These are phyloP conservation scores for Leishmania braziliensis DNA, from an alignment of 208 protist genomes.

Conservation along the genomic window DNA sequence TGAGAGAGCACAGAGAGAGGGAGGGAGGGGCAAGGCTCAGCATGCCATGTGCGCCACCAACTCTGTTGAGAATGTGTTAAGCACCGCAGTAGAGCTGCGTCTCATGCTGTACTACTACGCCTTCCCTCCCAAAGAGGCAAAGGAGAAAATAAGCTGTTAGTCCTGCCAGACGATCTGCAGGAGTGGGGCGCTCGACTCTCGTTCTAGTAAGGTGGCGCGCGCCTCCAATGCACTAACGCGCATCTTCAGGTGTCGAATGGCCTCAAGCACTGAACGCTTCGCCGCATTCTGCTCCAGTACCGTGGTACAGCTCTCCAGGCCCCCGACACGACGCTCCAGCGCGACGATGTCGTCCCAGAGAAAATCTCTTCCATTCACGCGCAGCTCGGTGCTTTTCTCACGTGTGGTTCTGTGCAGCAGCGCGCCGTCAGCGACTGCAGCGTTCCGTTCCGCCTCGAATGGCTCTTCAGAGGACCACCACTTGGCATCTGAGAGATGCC, in stretches of 20 bases:
- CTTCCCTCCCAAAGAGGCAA: neutral
- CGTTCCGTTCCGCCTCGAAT: too few species aligned
- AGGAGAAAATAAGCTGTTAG: neutral
- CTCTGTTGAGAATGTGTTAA: neutral
- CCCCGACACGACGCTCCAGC: slow-evolving; percentile 1
- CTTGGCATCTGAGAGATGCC: neutral
- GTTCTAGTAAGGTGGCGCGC: slow-evolving; percentile 11
- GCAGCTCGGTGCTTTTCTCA: neutral
- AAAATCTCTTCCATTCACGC: neutral
- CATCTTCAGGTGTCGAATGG: slow-evolving; percentile 4
- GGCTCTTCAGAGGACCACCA: neutral
- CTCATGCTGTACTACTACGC: neutral
- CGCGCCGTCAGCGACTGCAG: neutral
- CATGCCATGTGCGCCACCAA: neutral
- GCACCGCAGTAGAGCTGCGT: neutral
- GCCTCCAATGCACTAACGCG: slow-evolving; percentile 13
- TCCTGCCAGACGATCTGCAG: neutral
- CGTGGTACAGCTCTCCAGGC: slow-evolving; percentile 15
- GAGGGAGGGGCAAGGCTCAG: neutral
- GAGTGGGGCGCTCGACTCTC: neutral
- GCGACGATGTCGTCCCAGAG: neutral
- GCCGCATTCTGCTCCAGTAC: slow-evolving; percentile 10
- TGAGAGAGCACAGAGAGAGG: neutral
- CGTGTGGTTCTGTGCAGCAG: neutral
- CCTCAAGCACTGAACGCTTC: slow-evolving; percentile 21